Conservation (phyloP, 208 protist genomes). For the Endotrypanum monterogeii region DNA sequence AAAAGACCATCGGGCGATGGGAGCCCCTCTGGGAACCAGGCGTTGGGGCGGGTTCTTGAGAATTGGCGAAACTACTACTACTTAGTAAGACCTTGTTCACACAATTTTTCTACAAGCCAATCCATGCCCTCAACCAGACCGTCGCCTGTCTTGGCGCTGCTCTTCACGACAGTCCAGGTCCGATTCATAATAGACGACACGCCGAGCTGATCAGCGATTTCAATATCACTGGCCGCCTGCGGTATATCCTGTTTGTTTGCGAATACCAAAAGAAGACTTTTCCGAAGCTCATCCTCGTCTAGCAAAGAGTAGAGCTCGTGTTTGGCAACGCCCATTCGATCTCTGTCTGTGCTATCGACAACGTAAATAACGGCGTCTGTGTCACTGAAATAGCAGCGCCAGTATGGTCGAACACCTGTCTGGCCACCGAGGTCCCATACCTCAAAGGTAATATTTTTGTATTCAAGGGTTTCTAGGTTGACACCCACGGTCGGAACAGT, state of each 20-base stretch:
- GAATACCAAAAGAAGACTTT: conserved; percentile 93
- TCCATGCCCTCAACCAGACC: conserved; percentile 94
- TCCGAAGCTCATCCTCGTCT: conserved; percentile 86
- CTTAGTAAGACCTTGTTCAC: conserved; percentile 49
- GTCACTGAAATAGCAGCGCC: conserved; percentile 97
- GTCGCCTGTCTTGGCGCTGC: conserved; percentile 93
- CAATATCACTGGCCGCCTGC: conserved; percentile 59
- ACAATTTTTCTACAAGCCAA: conserved; percentile 90
- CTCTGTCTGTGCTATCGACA: conserved; percentile 93
- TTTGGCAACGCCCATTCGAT: conserved; percentile 89
- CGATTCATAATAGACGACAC: conserved; percentile 85
- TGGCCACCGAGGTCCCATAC: conserved; percentile 98
- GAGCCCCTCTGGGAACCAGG: neutral
- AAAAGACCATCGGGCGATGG: neutral
- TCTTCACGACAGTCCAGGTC: conserved; percentile 95
- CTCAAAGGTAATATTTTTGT: conserved; percentile 98
- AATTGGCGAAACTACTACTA: neutral
- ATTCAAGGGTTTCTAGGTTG: conserved; percentile 97
- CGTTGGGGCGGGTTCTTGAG: neutral
- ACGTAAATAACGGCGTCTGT: conserved; percentile 95
- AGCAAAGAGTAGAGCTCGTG: conserved; percentile 89
- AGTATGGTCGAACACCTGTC: conserved; percentile 96
- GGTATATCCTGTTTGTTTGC: conserved; percentile 97
- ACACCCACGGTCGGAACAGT: conserved; percentile 98
- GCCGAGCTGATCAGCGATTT: conserved; percentile 78